Evolutionary conservation across 2,329 filamentous ascomycete genomes (phyloP).

Genomic region (Neonectria ditissima): DNA sequence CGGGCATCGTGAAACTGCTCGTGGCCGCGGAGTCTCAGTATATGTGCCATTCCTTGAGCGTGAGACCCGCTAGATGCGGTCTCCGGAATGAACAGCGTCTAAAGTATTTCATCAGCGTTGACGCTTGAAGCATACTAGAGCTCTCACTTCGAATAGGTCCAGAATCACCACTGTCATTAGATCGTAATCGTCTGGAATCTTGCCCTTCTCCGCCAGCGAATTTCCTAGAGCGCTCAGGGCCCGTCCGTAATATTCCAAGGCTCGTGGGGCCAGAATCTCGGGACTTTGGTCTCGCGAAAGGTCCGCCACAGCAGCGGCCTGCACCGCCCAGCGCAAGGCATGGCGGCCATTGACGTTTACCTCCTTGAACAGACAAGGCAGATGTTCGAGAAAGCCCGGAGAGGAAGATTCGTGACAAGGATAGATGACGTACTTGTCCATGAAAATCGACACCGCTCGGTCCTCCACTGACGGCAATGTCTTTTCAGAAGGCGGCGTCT

Average conservation of each 20-base stretch:
- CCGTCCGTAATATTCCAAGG: slow-evolving; percentile 51
- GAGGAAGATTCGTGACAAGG: slow-evolving; percentile 52
- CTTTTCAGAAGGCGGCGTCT: slow-evolving; percentile 3
- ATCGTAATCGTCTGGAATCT: slow-evolving; percentile 53
- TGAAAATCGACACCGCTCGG: slow-evolving; percentile 47
- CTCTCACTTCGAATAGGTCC: slow-evolving; percentile 54
- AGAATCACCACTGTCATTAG: slow-evolving; percentile 56
- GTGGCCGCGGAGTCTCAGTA: slow-evolving; percentile 51
- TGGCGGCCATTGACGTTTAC: slow-evolving; percentile 52
- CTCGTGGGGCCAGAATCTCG: slow-evolving; percentile 39
- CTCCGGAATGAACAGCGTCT: slow-evolving; percentile 51
- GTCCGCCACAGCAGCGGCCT: slow-evolving; percentile 52
- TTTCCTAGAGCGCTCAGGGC: slow-evolving; percentile 50
- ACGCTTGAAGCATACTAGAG: background rate
- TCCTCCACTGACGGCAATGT: slow-evolving; percentile 38
- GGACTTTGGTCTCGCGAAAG: slow-evolving; percentile 43
- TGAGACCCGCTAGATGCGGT: slow-evolving; percentile 46
- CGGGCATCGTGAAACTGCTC: slow-evolving; percentile 51
- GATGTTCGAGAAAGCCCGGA: slow-evolving; percentile 55
- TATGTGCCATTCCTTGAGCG: slow-evolving; percentile 55
- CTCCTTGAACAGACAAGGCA: slow-evolving; percentile 53
- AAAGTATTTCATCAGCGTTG: background rate
- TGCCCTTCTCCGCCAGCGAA: slow-evolving; percentile 46
- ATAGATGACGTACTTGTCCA: slow-evolving; percentile 54
- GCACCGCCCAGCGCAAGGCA: slow-evolving; percentile 54